phyloP scores from a whole-genome alignment of 1,284 basidiomycete species.

The Xerocomus amazonicus region DNA sequence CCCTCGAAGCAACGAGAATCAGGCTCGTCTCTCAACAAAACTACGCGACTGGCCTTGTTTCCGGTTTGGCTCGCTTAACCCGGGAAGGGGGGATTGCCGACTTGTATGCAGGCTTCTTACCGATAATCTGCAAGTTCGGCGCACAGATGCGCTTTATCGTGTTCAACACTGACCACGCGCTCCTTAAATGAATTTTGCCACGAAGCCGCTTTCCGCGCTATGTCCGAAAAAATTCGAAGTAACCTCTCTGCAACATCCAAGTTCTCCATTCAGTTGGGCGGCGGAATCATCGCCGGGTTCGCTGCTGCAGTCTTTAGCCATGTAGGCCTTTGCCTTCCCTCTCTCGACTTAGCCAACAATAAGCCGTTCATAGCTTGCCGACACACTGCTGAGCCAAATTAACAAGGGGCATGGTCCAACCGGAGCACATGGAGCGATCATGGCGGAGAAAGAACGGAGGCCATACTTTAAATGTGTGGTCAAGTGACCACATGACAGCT shows the following conservation, averaged over 20 bases:
- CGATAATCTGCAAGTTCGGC: conserved; percentile 78
- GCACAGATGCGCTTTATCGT: neutral
- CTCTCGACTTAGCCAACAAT: neutral
- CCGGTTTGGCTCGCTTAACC: too few relatives aligned
- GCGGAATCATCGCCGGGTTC: conserved; percentile 82
- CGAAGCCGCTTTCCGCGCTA: conserved; percentile 68
- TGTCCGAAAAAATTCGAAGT: conserved; percentile 65
- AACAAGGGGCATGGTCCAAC: conserved; percentile 84
- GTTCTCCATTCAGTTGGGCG: conserved; percentile 67
- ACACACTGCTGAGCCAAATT: conserved; percentile 71
- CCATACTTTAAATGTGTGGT: neutral
- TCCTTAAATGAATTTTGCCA: conserved; percentile 80
- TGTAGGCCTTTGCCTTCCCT: conserved; percentile 36
- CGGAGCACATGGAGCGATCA: conserved; percentile 35
- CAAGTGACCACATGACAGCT: neutral
- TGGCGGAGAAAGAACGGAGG: neutral
- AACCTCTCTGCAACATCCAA: conserved; percentile 54
- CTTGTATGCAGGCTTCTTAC: conserved; percentile 83
- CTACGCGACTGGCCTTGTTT: too few relatives aligned
- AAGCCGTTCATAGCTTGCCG: conserved; percentile 49
- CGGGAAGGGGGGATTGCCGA: conserved; percentile 75
- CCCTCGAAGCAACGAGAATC: conserved; percentile 84
- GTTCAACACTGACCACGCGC: neutral
- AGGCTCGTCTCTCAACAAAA: conserved; percentile 77
- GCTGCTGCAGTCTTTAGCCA: conserved; percentile 87